Conservation (phyloP, 345 rosid genomes). For the Kandelia obovata region DNA sequence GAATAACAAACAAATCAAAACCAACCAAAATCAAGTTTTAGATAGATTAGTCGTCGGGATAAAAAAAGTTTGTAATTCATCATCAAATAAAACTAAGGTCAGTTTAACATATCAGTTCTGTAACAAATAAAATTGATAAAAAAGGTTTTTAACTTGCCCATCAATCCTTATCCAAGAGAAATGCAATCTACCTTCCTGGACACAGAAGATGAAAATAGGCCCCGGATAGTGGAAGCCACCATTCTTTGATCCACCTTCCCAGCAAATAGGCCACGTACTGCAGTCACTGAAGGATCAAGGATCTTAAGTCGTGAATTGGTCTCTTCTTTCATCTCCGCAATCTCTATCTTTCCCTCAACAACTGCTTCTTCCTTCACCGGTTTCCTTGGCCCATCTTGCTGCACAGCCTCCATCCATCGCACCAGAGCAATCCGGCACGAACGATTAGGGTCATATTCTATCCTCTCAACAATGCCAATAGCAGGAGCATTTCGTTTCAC, state of each 20-base stretch:
- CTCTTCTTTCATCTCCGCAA: not conserved
- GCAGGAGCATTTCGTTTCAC: slow-evolving; percentile 4
- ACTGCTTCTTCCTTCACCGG: no score
- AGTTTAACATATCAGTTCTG: not conserved
- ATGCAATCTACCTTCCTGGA: not conserved
- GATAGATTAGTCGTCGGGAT: no score
- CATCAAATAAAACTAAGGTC: no score
- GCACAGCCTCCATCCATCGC: not conserved
- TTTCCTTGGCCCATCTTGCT: no score
- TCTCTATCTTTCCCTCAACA: not conserved
- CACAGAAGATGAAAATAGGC: not conserved
- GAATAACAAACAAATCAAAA: no score
- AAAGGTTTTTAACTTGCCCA: not conserved
- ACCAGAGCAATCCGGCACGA: slow-evolving; percentile 5
- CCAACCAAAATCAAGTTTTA: no score
- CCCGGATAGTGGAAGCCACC: not conserved
- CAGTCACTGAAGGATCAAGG: not conserved
- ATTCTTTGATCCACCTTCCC: slow-evolving; percentile 7
- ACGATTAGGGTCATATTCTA: slow-evolving; percentile 15
- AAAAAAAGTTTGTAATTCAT: no score
- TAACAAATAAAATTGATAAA: not conserved
- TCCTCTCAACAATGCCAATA: slow-evolving; percentile 5
- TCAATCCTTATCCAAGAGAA: not conserved
- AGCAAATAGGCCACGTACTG: not conserved
- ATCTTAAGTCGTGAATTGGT: not conserved